phyloP scores from a whole-genome alignment of 352 stramenopile genomes.

The Phytophthora sp. region DNA sequence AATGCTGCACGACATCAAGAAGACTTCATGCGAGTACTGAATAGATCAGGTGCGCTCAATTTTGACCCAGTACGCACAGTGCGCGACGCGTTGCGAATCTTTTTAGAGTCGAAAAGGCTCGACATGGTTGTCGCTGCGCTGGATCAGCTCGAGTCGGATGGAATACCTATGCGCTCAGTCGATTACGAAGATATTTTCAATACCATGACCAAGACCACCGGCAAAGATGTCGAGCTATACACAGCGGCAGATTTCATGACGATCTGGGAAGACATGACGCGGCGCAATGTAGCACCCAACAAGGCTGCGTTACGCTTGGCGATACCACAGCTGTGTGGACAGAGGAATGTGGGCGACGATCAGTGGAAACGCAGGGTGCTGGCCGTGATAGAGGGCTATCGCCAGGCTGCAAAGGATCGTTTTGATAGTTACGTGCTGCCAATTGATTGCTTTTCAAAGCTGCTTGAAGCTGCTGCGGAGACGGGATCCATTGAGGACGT shows the following conservation, averaged over 20 bases:
- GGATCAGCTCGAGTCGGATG: conserved; percentile 37
- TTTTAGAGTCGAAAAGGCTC: conserved; percentile 42
- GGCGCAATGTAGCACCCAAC: conserved; percentile 41
- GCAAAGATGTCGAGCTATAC: conserved; percentile 21
- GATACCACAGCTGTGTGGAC: conserved; percentile 33
- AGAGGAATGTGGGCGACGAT: conserved; percentile 23
- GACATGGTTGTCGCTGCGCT: conserved; percentile 42
- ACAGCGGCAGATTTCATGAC: conserved; percentile 41
- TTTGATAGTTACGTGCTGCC: conserved; percentile 51
- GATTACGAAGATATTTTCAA: conserved; percentile 53
- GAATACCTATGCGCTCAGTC: conserved; percentile 36
- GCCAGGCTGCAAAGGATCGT: conserved; percentile 19
- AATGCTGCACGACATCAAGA: conserved; percentile 9
- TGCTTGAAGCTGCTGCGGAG: conserved; percentile 47
- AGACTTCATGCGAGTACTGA: conserved; percentile 25
- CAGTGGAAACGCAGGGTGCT: conserved; percentile 23
- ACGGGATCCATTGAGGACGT: conserved; percentile 42
- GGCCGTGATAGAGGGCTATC: conserved; percentile 31
- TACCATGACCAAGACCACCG: conserved; percentile 45
- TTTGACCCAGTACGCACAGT: conserved; percentile 34
- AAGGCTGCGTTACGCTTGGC: conserved; percentile 42
- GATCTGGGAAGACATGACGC: conserved; percentile 53
- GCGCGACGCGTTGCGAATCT: conserved; percentile 36
- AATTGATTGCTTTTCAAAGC: conserved; percentile 41
- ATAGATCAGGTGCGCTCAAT: conserved; percentile 18